Base-by-base conservation (phyloP, 163 green algal genomes). In the Coccomyxa subellipsoidea region DNA sequence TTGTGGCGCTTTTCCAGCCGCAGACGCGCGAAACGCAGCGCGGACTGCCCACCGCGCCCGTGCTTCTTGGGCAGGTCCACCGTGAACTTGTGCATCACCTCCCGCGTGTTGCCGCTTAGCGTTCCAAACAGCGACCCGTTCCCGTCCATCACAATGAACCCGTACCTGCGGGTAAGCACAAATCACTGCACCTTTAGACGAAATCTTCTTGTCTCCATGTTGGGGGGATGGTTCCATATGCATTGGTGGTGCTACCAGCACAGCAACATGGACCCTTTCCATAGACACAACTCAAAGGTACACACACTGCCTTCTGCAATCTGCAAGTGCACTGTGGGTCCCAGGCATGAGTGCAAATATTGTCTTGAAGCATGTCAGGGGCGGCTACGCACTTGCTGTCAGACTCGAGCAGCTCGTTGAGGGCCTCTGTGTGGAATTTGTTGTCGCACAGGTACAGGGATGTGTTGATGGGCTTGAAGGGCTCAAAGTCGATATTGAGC, bases 381-480 rank as follows among this genome's bases (percentile, higher is more conserved):
- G n/a, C n/a, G n/a, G n/a, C n/a, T n/a, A 77, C 92, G 77, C 80
- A 96, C 92, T 94, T 97, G 86, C 91, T 93, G 90, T 98, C 95
- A 18, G 90, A 93, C 88, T 99, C 94, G 80, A 99, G 89, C 78
- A 99, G 92, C 91, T 99, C 97, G 78, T 92, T 94, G 69, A 99
- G 89, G 29, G 97, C 96, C 89, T 98, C 95, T 34, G 95, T 98
- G 91, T 99, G 97, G 87, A 99, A 99, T 91, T 99, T 99, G 91
- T 99, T 99, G 90, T 99, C 97, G 87, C 97, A 99, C 31, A 99
- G 91, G 91, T 99, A 99, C 36, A 99, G 89, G 1, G 93, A 98
- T 6, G 97, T 99, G 93, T 99, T 99, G 94, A 99, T 99, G 71
- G 97, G 93, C 88, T 99, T 99, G 94, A 99, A 99, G 15, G 97